Evolutionary conservation across 2,329 filamentous ascomycete genomes (phyloP).

Genomic region (Fusarium cyanostomum): DNA sequence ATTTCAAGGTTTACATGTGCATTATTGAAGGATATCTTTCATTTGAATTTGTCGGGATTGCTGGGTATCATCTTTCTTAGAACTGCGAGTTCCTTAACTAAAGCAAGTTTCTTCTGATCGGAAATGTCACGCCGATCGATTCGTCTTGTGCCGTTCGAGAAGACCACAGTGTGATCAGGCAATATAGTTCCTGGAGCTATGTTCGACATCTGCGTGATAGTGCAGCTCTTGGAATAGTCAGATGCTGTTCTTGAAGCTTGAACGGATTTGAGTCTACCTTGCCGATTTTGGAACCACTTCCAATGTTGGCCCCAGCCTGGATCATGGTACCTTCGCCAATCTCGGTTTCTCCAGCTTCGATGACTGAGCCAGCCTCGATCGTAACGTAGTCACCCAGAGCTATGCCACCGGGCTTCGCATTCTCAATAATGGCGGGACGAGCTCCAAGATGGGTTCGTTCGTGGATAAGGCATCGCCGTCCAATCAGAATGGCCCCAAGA

Average conservation of each 20-base stretch:
- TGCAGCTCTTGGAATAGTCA: slow-evolving; percentile 66
- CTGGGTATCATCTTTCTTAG: slow-evolving; percentile 73
- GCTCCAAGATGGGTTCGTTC: slow-evolving; percentile 71
- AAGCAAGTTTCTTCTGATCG: slow-evolving; percentile 69
- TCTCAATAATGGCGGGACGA: slow-evolving; percentile 41
- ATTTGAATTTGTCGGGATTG: slow-evolving; percentile 63
- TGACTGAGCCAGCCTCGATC: slow-evolving; percentile 65
- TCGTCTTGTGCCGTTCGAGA: slow-evolving; percentile 68
- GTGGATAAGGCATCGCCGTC: slow-evolving; percentile 82
- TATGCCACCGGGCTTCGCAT: slow-evolving; percentile 57
- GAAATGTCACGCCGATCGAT: slow-evolving; percentile 68
- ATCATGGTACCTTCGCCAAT: slow-evolving; percentile 69
- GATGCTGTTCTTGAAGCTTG: not conserved
- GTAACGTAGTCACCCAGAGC: slow-evolving; percentile 68
- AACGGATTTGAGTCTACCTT: slow-evolving; percentile 58
- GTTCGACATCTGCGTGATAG: slow-evolving; percentile 71
- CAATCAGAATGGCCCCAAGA: slow-evolving; percentile 80
- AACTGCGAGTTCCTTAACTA: slow-evolving; percentile 74
- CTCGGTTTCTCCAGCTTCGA: slow-evolving; percentile 71
- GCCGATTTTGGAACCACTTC: slow-evolving; percentile 68
- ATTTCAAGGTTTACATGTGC: not conserved
- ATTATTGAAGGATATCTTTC: slow-evolving; percentile 26
- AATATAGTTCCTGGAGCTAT: slow-evolving; percentile 67
- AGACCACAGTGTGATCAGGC: slow-evolving; percentile 75
- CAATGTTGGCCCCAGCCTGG: slow-evolving; percentile 68